phyloP scores from a whole-genome alignment of 305 asterid species.

The Withania somnifera region DNA sequence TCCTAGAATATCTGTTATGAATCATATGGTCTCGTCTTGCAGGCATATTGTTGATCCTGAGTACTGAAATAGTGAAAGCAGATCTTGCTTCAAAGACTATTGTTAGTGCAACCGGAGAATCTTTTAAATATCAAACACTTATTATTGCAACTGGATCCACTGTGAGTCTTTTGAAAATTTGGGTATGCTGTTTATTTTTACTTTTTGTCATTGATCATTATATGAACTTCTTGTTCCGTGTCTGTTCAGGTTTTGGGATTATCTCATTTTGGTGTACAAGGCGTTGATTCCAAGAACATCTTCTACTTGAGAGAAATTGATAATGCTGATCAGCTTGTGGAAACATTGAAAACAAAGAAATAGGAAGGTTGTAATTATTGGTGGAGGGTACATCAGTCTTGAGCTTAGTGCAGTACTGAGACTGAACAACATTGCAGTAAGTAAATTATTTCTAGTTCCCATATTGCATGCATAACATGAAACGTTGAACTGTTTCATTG shows the following conservation, averaged over 20 bases:
- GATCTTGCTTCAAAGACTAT: slow-evolving; percentile 78
- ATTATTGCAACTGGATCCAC: too few species aligned
- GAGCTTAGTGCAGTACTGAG: slow-evolving; percentile 87
- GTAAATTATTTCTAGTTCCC: slow-evolving; percentile 43
- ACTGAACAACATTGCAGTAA: slow-evolving; percentile 62
- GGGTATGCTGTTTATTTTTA: too few species aligned
- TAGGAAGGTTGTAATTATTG: slow-evolving; percentile 78
- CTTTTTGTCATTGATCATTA: too few species aligned
- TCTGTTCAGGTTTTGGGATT: slow-evolving; percentile 49
- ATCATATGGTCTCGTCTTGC: slow-evolving; percentile 18
- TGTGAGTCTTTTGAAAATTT: too few species aligned
- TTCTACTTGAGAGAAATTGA: slow-evolving; percentile 79
- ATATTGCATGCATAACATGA: neutral
- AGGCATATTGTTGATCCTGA: slow-evolving; percentile 78
- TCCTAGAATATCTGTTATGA: neutral
- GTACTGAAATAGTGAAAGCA: slow-evolving; percentile 74
- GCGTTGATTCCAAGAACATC: slow-evolving; percentile 82
- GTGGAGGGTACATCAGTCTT: slow-evolving; percentile 92
- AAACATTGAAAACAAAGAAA: slow-evolving; percentile 65
- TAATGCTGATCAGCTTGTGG: slow-evolving; percentile 83
- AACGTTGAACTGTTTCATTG: neutral
- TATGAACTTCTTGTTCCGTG: neutral
- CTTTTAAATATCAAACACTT: too few species aligned
- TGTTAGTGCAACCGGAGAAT: slow-evolving; percentile 55
- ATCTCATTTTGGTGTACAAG: slow-evolving; percentile 71